Evolutionary conservation across 2,329 filamentous ascomycete species (phyloP).

Genomic region (Fusarium brachygibbosum): DNA sequence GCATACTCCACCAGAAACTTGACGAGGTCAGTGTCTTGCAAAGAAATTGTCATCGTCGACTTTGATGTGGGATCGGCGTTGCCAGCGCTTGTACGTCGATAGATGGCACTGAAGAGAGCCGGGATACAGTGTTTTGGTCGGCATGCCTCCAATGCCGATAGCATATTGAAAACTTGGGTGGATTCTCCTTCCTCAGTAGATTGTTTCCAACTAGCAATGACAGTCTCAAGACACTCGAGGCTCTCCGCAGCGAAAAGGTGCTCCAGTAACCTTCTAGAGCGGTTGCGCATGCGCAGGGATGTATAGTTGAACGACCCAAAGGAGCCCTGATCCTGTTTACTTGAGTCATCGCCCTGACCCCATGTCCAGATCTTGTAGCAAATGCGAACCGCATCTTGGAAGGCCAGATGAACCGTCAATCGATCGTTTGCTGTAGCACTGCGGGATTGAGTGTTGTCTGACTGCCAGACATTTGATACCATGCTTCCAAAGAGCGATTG

Average conservation of each 20-base stretch:
- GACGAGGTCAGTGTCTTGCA: slow-evolving; percentile 86
- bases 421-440: slow-evolving; percentile 92
- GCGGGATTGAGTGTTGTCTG: slow-evolving; percentile 81
- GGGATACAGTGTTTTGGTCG: slow-evolving; percentile 92
- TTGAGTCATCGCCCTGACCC: slow-evolving; percentile 75
- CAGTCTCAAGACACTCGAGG: slow-evolving; percentile 91
- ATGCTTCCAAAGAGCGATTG: slow-evolving; percentile 95
- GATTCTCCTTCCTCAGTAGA: slow-evolving; percentile 62
- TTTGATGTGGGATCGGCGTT: slow-evolving; percentile 84
- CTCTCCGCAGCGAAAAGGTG: slow-evolving; percentile 94
- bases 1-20: slow-evolving; percentile 93
- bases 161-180: slow-evolving; percentile 81
- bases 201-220: slow-evolving; percentile 85
- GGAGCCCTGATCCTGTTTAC: slow-evolving; percentile 73
- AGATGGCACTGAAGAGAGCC: slow-evolving; percentile 95
- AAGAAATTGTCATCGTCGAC: slow-evolving; percentile 87
- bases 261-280: slow-evolving; percentile 88
- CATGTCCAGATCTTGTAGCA: slow-evolving; percentile 97
- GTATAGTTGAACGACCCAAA: slow-evolving; percentile 90
- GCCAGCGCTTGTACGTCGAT: slow-evolving; percentile 88
- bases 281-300: slow-evolving; percentile 89
- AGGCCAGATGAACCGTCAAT: slow-evolving; percentile 92
- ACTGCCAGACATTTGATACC: slow-evolving; percentile 89
- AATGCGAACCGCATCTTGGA: slow-evolving; percentile 93
- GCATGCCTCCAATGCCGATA: slow-evolving; percentile 92